Percentiles rank a stretch among this genome's conserved stretches.
phyloP scores from a whole-genome alignment of 1,284 basidiomycete genomes.

The Ganoderma sinense region DNA sequence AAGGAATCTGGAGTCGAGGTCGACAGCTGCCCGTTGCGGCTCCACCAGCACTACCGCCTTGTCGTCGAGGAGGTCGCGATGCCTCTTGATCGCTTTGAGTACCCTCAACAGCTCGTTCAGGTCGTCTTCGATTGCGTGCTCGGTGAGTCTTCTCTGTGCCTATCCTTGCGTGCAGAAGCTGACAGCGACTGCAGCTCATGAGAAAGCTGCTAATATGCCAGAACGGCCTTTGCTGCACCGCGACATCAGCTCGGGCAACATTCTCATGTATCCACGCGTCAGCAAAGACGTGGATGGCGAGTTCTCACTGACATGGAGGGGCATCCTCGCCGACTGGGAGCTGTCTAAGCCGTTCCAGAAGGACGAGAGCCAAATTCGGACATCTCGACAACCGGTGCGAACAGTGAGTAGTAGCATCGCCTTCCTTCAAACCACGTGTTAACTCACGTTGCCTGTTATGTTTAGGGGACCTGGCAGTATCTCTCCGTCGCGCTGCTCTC shows the following conservation, averaged over 20 bases:
- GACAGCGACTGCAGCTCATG: not conserved
- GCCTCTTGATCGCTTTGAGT: not conserved
- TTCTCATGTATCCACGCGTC: slow-evolving; percentile 5
- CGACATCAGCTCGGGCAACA: slow-evolving; percentile 5
- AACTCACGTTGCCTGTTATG: not conserved
- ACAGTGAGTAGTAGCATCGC: not conserved
- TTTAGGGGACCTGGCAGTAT: slow-evolving; percentile 4
- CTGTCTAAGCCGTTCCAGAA: not conserved
- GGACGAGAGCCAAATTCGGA: not conserved
- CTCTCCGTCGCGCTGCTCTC: not conserved
- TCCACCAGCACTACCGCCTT: slow-evolving; percentile 6
- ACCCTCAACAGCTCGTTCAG: not conserved
- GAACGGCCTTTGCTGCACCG: not conserved
- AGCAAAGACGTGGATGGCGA: not conserved
- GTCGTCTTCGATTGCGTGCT: slow-evolving; percentile 6
- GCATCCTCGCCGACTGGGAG: slow-evolving; percentile 10
- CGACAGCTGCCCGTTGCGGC: not conserved
- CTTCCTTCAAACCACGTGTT: not conserved
- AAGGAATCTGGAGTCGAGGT: not conserved
- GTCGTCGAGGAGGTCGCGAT: slow-evolving; percentile 10
- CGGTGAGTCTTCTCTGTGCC: not conserved
- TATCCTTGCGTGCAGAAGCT: not conserved
- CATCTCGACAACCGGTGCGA: not conserved
- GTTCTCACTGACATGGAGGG: not conserved
- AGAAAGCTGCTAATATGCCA: not conserved